phyloP scores from a whole-genome alignment of 495 filamentous ascomycete genomes.

The Trichoderma orchidacearum region DNA sequence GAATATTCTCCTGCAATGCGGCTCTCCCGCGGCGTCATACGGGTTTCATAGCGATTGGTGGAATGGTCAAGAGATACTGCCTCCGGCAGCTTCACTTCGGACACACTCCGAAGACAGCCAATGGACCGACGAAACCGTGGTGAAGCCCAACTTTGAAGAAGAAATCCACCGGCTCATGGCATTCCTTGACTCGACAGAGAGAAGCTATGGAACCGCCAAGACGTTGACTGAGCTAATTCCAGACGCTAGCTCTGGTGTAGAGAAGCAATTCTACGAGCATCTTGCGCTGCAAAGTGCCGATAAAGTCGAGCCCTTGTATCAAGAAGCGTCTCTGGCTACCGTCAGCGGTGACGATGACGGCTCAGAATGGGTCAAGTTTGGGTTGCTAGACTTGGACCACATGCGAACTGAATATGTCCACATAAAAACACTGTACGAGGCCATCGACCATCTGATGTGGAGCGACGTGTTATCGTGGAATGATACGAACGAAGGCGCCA shows the following conservation, averaged over 20 bases:
- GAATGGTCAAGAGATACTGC: slow-evolving; percentile 54
- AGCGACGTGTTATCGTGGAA: slow-evolving; percentile 16
- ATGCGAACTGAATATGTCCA: slow-evolving; percentile 10
- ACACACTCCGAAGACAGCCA: slow-evolving; percentile 25
- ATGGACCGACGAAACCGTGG: slow-evolving; percentile 28
- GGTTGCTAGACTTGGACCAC: slow-evolving; percentile 21
- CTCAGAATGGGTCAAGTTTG: slow-evolving; percentile 19
- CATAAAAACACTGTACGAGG: slow-evolving; percentile 52
- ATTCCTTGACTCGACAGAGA: slow-evolving; percentile 64
- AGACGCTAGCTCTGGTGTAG: slow-evolving; percentile 5
- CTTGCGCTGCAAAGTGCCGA: neutral
- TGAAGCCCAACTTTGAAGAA: slow-evolving; percentile 25
- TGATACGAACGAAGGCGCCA: slow-evolving; percentile 26
- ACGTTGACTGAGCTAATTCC: slow-evolving; percentile 9
- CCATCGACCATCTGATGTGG: slow-evolving; percentile 58
- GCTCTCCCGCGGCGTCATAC: slow-evolving; percentile 42
- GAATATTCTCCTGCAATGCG: slow-evolving; percentile 52
- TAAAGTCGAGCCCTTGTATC: neutral
- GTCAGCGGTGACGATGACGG: slow-evolving; percentile 11
- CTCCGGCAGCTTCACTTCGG: slow-evolving; percentile 43
- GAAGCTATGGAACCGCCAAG: slow-evolving; percentile 72
- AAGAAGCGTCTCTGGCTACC: neutral
- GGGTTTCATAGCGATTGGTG: slow-evolving; percentile 70
- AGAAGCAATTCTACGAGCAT: slow-evolving; percentile 3
- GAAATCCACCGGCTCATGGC: slow-evolving; percentile 74